These are phyloP conservation scores for Aspergillus sp. DNA, from an alignment of 2,329 filamentous ascomycete genomes.

Conservation along the genomic window DNA sequence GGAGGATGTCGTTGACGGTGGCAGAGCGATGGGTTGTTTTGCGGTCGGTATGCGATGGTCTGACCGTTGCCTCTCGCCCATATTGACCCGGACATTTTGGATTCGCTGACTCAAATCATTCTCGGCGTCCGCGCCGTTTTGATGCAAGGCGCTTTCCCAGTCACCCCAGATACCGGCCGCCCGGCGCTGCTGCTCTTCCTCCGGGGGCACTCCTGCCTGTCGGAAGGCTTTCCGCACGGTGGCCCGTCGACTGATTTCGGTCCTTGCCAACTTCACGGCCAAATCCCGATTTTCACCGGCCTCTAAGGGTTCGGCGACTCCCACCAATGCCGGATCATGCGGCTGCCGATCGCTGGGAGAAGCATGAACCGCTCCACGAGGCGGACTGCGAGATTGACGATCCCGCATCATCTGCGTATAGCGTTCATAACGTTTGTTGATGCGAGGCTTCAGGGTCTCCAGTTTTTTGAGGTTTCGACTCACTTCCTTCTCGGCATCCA, in stretches of 20 bases:
- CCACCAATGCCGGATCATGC: slow-evolving; percentile 60
- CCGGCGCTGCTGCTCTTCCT: slow-evolving; percentile 58
- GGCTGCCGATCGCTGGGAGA: slow-evolving; percentile 17
- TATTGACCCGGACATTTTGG: slow-evolving; percentile 48
- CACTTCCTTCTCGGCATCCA: slow-evolving; percentile 61
- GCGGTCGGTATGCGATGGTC: slow-evolving; percentile 7
- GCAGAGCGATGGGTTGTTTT: slow-evolving; percentile 12
- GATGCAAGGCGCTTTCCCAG: slow-evolving; percentile 49
- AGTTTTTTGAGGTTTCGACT: slow-evolving; percentile 66
- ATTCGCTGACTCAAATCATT: slow-evolving; percentile 54
- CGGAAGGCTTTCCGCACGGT: slow-evolving; percentile 58
- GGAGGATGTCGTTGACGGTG: slow-evolving; percentile 18
- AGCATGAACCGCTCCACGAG: slow-evolving; percentile 11
- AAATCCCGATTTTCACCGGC: slow-evolving; percentile 71
- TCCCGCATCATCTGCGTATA: slow-evolving; percentile 58
- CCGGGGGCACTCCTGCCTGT: slow-evolving; percentile 57
- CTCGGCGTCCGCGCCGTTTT: slow-evolving; percentile 32
- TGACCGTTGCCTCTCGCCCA: slow-evolving; percentile 26
- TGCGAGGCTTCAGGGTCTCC: slow-evolving; percentile 75
- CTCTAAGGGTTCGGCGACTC: slow-evolving; percentile 62
- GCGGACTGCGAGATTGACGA: slow-evolving; percentile 44
- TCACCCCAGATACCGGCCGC: slow-evolving; percentile 54
- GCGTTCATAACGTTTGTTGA: slow-evolving; percentile 68
- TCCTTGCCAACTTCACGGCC: slow-evolving; percentile 72
- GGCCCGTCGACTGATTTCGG: slow-evolving; percentile 68